Percentiles rank a stretch among this genome's conserved stretches.
Evolutionary conservation across 192 early-diverging fungal genomes (phyloP).

Genomic region (Linnemannia hyalina): DNA sequence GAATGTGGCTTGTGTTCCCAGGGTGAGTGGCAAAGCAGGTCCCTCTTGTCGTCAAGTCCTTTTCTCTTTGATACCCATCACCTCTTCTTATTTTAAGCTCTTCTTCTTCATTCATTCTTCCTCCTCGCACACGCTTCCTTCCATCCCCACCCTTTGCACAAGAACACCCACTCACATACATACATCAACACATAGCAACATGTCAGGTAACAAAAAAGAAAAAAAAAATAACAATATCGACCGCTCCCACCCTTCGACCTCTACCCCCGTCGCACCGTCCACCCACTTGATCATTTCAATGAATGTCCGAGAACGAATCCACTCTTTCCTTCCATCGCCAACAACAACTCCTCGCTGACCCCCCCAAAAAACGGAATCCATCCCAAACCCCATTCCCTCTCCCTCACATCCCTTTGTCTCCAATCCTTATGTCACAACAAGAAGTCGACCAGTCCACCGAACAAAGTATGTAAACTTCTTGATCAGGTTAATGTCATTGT

Average conservation of each 20-base stretch:
- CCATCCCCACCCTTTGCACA: not conserved
- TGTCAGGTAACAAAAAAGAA: slow-evolving; percentile 1
- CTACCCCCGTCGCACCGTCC: not conserved
- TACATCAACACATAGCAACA: not conserved
- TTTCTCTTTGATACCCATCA: no score
- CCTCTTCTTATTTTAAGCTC: no score
- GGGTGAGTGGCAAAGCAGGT: no score
- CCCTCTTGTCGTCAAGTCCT: no score
- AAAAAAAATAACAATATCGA: not conserved
- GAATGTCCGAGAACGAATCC: not conserved
- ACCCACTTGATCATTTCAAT: not conserved
- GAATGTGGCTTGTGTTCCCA: no score
- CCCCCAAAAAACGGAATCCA: not conserved
- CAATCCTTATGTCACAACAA: not conserved
- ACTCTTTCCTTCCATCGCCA: not conserved
- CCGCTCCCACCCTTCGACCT: not conserved
- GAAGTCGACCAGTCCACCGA: not conserved
- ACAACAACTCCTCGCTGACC: not conserved
- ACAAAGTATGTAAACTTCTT: not conserved
- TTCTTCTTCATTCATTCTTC: not conserved
- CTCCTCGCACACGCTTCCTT: not conserved
- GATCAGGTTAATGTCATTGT: not conserved
- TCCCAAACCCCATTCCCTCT: not conserved
- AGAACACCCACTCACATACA: not conserved
- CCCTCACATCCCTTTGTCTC: not conserved